Evolutionary conservation across 805 yeast species (phyloP).

Genomic region (Saccharomycopsis amapae): DNA sequence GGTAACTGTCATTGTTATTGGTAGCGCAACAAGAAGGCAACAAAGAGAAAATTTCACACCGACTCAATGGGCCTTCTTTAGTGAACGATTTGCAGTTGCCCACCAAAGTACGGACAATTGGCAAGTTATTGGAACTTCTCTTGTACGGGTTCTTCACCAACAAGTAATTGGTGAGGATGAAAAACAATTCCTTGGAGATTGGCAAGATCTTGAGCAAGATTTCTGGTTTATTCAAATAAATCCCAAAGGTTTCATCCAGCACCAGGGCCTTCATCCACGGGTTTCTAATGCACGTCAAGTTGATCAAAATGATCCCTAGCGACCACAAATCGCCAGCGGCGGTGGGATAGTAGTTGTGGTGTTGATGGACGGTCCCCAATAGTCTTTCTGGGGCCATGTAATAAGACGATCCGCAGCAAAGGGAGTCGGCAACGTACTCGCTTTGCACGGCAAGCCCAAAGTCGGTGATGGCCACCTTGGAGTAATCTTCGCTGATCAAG

Average conservation of each 20-base stretch:
- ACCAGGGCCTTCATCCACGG: constrained; percentile 84
- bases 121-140: constrained; percentile 11
- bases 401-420: constrained; percentile 80
- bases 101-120: constrained; percentile 13
- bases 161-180: constrained; percentile 34
- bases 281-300: constrained; percentile 74
- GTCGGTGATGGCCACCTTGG: constrained; percentile 63
- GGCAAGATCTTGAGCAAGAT: constrained; percentile 66
- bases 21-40: too few species aligned
- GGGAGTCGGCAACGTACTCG: constrained; percentile 51
- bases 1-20: too few species aligned
- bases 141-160: constrained; percentile 19
- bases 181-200: constrained; percentile 54
- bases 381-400: constrained; percentile 91
- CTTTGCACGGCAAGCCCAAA: constrained; percentile 80
- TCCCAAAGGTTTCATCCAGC: constrained; percentile 56
- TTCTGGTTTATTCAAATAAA: constrained; percentile 47
- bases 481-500: constrained; percentile 52
- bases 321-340: constrained; percentile 84
- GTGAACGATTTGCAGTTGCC: constrained; percentile 19
- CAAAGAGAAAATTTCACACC: constrained; percentile 8
- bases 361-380: constrained; percentile 29
- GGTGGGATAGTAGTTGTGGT: constrained; percentile 48
- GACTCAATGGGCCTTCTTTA: constrained; percentile 13
- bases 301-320: constrained; percentile 70